Evolutionary conservation across 2,329 filamentous ascomycete genomes (phyloP).

Genomic region (Fusarium goolgardi): DNA sequence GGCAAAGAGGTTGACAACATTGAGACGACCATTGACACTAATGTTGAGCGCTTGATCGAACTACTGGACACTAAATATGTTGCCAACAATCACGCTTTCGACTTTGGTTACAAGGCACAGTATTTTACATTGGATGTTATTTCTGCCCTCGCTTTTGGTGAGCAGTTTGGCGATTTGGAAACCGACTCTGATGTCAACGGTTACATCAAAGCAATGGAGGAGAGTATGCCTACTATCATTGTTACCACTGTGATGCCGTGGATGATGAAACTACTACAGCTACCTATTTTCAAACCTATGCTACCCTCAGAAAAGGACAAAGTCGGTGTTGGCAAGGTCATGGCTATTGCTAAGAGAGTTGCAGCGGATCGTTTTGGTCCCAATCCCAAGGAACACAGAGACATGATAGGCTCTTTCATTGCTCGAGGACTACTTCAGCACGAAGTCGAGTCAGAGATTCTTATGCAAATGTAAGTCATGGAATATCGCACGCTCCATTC

Average conservation of each 20-base stretch:
- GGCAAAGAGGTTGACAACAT: slow-evolving; percentile 64
- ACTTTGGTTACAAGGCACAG: slow-evolving; percentile 60
- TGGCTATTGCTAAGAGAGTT: slow-evolving; percentile 53
- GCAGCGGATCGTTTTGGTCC: slow-evolving; percentile 45
- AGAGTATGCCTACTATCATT: slow-evolving; percentile 58
- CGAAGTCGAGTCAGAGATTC: slow-evolving; percentile 47
- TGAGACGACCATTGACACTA: slow-evolving; percentile 61
- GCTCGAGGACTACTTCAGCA: slow-evolving; percentile 42
- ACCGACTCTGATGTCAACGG: slow-evolving; percentile 59
- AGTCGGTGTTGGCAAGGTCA: slow-evolving; percentile 55
- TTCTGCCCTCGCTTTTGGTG: slow-evolving; percentile 61
- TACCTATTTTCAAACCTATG: slow-evolving; percentile 55
- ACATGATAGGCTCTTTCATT: slow-evolving; percentile 51
- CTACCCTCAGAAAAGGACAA: slow-evolving; percentile 56
- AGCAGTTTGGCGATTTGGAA: slow-evolving; percentile 59
- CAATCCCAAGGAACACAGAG: slow-evolving; percentile 42
- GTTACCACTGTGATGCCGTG: slow-evolving; percentile 57
- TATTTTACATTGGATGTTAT: slow-evolving; percentile 67
- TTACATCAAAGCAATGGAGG: slow-evolving; percentile 58
- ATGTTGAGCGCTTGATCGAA: slow-evolving; percentile 57
- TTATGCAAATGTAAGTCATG: slow-evolving; percentile 38
- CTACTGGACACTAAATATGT: slow-evolving; percentile 46
- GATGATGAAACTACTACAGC: slow-evolving; percentile 55
- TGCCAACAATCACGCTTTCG: slow-evolving; percentile 38
- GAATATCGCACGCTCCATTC: rapidly evolving